Conservation (phyloP, 192 early-diverging fungal genomes). For the Coemansia sp. region DNA sequence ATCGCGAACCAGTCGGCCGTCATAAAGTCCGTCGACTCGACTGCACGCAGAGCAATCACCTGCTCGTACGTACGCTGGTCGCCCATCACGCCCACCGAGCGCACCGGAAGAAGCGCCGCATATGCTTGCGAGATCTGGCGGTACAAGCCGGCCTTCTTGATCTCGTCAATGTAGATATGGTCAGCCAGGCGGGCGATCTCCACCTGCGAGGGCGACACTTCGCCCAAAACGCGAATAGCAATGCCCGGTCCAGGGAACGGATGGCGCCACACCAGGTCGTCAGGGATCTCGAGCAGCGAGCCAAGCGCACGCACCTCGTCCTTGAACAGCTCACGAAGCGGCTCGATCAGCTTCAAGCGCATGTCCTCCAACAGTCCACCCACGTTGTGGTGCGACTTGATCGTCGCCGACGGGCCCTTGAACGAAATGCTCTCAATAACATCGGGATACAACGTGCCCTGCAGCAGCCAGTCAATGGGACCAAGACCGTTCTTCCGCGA, state of each 20-base stretch:
- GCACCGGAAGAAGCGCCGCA: constrained; percentile 90
- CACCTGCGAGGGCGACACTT: constrained; percentile 93
- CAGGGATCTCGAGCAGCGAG: constrained; percentile 81
- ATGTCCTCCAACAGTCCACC: constrained; percentile 95
- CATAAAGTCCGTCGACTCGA: constrained; percentile 98
- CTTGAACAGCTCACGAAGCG: constrained; percentile 98
- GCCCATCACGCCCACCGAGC: constrained; percentile 98
- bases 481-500: constrained; percentile 70
- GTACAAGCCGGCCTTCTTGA: constrained; percentile 96
- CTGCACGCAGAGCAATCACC: constrained; percentile 94
- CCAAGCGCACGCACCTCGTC: constrained; percentile 99
- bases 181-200: constrained; percentile 93
- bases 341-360: constrained; percentile 98
- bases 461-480: constrained; percentile 91
- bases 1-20: constrained; percentile 95
- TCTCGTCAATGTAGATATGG: constrained; percentile 98
- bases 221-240: constrained; percentile 95
- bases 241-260: constrained; percentile 99
- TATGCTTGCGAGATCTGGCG: constrained; percentile 98
- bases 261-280: constrained; percentile 97
- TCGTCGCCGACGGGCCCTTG: constrained; percentile 98
- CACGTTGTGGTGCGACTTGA: constrained; percentile 99
- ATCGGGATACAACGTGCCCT: constrained; percentile 98
- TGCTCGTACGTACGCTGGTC: constrained; percentile 99
- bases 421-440: constrained; percentile 98